Evolutionary conservation across 108 stramenopile genomes (phyloP).

Genomic region (Fragilaria radians): DNA sequence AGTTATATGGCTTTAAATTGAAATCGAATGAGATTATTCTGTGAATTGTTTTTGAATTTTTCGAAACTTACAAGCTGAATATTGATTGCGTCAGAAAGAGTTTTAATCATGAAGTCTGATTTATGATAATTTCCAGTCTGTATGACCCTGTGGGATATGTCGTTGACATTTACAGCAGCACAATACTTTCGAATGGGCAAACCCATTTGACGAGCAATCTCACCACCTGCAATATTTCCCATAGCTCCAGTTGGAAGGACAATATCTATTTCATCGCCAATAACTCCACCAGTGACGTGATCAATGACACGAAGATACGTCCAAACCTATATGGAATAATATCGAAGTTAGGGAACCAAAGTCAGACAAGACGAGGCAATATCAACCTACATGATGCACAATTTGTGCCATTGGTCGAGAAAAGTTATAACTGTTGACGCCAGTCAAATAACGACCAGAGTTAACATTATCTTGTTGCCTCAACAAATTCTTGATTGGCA

Average conservation of each 20-base stretch:
- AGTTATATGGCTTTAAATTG: constrained; percentile 88
- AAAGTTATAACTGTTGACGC: constrained; percentile 86
- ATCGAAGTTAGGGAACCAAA: too few relatives aligned
- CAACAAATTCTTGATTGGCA: constrained; percentile 68
- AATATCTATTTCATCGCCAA: constrained; percentile 42
- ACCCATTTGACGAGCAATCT: constrained; percentile 76
- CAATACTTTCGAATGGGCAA: constrained; percentile 58
- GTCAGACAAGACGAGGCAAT: neutral
- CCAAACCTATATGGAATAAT: constrained; percentile 71
- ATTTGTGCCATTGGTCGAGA: constrained; percentile 80
- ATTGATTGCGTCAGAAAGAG: constrained; percentile 86
- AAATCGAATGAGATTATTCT: too few relatives aligned
- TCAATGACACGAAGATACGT: constrained; percentile 72
- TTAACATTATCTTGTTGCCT: constrained; percentile 8
- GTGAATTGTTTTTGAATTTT: too few relatives aligned
- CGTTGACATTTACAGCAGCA: constrained; percentile 77
- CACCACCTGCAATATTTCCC: constrained; percentile 72
- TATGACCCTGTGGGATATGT: constrained; percentile 61
- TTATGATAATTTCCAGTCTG: constrained; percentile 46
- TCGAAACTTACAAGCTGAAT: constrained; percentile 58
- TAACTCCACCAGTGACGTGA: constrained; percentile 25
- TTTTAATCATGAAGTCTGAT: constrained; percentile 47
- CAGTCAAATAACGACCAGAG: constrained; percentile 30
- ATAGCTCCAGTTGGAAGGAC: constrained; percentile 89
- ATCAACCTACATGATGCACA: constrained; percentile 65